Percentiles rank a stretch among this genome's conserved stretches.
Conservation (phyloP, 2,329 filamentous ascomycete species). For the Aspergillus clavatus region DNA sequence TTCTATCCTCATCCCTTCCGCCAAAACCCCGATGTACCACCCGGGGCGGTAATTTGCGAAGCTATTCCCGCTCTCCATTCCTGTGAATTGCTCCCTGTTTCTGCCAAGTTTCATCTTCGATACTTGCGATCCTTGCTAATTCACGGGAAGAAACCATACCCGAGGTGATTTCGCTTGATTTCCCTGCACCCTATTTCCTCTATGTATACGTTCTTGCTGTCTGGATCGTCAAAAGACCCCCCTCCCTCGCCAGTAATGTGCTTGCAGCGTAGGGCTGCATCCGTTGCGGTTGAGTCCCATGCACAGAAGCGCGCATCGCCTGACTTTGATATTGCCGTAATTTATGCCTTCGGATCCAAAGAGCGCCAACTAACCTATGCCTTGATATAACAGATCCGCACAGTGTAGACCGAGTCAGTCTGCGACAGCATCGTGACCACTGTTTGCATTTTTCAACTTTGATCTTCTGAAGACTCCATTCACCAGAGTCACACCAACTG, state of each 20-base stretch:
- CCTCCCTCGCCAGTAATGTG: slow-evolving; percentile 15
- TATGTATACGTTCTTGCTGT: neutral
- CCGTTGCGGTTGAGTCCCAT: slow-evolving; percentile 7
- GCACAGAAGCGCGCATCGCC: neutral
- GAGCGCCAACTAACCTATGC: neutral
- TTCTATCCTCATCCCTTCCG: neutral
- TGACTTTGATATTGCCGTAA: neutral
- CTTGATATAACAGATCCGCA: neutral
- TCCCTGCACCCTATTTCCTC: neutral
- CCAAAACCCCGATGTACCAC: neutral
- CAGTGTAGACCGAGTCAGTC: neutral
- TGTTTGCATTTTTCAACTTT: neutral
- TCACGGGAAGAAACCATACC: neutral
- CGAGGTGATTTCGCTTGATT: neutral
- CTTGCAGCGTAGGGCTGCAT: slow-evolving; percentile 18
- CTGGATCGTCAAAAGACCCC: neutral
- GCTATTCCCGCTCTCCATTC: neutral
- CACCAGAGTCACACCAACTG: neutral
- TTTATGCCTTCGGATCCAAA: neutral
- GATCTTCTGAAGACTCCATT: too few relatives aligned
- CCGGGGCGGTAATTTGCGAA: neutral
- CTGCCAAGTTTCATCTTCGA: neutral
- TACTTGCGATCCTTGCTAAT: neutral
- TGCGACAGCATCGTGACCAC: neutral
- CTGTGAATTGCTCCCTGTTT: too few relatives aligned